phyloP scores from a whole-genome alignment of 371 early-diverging fungal species.

The Actinomortierella wolfii region DNA sequence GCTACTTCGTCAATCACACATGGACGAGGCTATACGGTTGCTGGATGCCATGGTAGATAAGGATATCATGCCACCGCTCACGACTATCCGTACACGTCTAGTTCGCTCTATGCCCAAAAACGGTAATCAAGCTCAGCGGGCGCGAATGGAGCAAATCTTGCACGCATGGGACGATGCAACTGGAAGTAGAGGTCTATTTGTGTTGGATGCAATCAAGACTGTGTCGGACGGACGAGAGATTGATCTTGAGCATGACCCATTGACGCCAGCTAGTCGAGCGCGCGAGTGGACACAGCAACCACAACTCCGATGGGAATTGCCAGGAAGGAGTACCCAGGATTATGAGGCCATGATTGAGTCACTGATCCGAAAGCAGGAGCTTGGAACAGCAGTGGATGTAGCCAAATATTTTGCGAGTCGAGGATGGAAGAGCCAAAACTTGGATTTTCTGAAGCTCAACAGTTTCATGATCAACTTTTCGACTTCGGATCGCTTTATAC shows the following conservation, averaged over 20 bases:
- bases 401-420: conserved; percentile 20
- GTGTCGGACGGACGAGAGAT: not conserved
- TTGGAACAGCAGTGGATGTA: conserved; percentile 11
- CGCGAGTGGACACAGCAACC: not conserved
- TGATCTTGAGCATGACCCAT: not conserved
- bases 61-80: too few relatives aligned
- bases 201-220: not conserved
- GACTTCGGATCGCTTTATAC: conserved; percentile 7
- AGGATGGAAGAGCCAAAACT: conserved; percentile 10
- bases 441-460: conserved; percentile 26
- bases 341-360: conserved; percentile 7
- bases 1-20: too few relatives aligned
- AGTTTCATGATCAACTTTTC: conserved; percentile 28
- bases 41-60: too few relatives aligned
- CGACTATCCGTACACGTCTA: too few relatives aligned
- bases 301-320: not conserved
- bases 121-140: too few relatives aligned
- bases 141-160: too few relatives aligned
- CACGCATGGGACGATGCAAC: too few relatives aligned
- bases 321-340: conserved; percentile 4
- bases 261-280: not conserved
- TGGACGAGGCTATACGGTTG: too few relatives aligned
- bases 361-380: conserved; percentile 10
- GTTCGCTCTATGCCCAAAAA: too few relatives aligned
- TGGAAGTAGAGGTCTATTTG: not conserved